A percentile compares a stretch with the other conserved stretches of the same genome.
Conservation (phyloP, 768 basidiomycete genomes). For the Tricholoma saponaceum region DNA sequence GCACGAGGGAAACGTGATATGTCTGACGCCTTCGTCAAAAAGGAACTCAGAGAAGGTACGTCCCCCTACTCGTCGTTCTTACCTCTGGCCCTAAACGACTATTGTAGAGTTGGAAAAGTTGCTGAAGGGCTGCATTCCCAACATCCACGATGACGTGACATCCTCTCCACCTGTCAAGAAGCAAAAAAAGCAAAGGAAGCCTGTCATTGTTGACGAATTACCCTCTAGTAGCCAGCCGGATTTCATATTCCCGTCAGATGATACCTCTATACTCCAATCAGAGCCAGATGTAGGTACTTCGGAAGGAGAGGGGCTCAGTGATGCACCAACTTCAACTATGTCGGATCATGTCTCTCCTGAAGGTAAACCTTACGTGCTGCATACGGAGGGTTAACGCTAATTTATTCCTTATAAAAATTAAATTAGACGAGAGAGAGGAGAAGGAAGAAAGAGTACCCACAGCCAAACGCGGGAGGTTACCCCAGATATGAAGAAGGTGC, state of each 20-base stretch:
- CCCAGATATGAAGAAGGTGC: not conserved
- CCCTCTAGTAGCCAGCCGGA: not conserved
- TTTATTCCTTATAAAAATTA: not conserved
- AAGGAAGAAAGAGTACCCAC: not conserved
- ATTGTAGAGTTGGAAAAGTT: not conserved
- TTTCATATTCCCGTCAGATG: not conserved
- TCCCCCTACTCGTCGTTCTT: not conserved
- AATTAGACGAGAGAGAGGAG: not conserved
- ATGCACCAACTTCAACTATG: not conserved
- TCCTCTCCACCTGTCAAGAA: not conserved
- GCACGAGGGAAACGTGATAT: constrained; percentile 10
- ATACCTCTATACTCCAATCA: not conserved
- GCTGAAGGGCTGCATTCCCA: not conserved
- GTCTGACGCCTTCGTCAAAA: constrained; percentile 14
- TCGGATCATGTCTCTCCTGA: not conserved
- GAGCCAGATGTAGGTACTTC: not conserved
- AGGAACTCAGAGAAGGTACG: constrained; percentile 8
- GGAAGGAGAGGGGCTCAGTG: not conserved
- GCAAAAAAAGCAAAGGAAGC: not conserved
- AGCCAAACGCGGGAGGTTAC: not conserved
- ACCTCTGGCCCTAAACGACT: not conserved
- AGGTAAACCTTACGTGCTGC: not conserved
- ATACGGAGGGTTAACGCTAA: not conserved
- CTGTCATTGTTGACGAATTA: not conserved
- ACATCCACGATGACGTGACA: not conserved